phyloP scores from a whole-genome alignment of 768 basidiomycete species.

The Trametes elegans region DNA sequence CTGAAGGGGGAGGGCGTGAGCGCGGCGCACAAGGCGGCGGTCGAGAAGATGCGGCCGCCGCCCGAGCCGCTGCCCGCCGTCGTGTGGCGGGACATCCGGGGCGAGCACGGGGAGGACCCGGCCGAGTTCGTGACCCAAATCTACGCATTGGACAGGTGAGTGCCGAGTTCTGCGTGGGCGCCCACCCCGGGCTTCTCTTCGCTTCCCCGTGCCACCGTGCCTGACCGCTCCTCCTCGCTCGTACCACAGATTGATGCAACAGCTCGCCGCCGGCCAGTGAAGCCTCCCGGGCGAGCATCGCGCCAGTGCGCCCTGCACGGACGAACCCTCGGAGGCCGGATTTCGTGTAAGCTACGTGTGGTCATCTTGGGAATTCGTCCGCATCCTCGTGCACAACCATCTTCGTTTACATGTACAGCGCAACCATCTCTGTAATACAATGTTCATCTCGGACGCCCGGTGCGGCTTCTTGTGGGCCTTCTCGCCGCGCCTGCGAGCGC shows the following conservation, averaged over 20 bases:
- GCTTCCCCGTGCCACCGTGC: slow-evolving; percentile 10
- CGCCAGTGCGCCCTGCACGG: neutral
- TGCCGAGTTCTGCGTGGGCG: neutral
- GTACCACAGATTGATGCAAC: slow-evolving; percentile 6
- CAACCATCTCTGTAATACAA: slow-evolving; percentile 11
- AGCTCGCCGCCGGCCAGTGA: slow-evolving; percentile 4
- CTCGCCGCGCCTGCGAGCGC: slow-evolving; percentile 1
- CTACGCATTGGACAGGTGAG: slow-evolving; percentile 26
- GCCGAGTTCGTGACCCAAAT: slow-evolving; percentile 21
- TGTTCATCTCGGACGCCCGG: slow-evolving; percentile 15
- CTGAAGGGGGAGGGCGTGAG: slow-evolving; percentile 3
- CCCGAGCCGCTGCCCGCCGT: slow-evolving; percentile 19
- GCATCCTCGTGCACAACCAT: slow-evolving; percentile 3
- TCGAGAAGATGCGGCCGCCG: slow-evolving; percentile 13
- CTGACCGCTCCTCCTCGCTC: neutral
- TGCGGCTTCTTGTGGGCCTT: slow-evolving; percentile 1
- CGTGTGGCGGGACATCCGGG: slow-evolving; percentile 30
- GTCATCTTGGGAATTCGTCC: neutral
- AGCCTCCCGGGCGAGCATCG: neutral
- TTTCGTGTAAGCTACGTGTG: slow-evolving; percentile 1
- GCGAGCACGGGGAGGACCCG: slow-evolving; percentile 13
- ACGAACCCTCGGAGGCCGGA: neutral
- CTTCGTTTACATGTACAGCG: slow-evolving; percentile 18
- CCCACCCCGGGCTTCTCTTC: slow-evolving; percentile 12
- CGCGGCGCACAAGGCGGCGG: neutral